Percentiles rank a stretch among this genome's conserved stretches.
phyloP scores from a whole-genome alignment of 2,329 filamentous ascomycete species.

The Hypoxylon sp. region DNA sequence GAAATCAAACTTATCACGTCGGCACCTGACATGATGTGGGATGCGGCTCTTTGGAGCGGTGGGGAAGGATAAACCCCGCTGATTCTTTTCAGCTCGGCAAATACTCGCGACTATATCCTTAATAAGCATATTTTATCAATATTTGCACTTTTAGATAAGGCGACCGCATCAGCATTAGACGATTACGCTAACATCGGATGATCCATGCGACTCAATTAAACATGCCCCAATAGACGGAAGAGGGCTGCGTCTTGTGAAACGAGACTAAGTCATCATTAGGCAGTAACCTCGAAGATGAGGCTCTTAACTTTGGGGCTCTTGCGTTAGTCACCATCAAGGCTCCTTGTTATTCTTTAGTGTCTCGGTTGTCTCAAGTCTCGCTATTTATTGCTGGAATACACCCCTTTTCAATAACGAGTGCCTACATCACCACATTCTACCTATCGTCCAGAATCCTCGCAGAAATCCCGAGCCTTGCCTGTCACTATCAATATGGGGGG shows the following conservation, averaged over 20 bases:
- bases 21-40: constrained; percentile 4
- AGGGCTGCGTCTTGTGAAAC: too few relatives aligned
- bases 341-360: not conserved
- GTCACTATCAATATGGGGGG: constrained; percentile 3
- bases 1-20: constrained; percentile 49
- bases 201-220: not conserved
- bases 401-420: not conserved
- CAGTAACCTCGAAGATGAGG: not conserved
- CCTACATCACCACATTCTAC: not conserved
- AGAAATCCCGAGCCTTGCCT: not conserved
- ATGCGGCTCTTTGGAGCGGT: not conserved
- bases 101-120: too few relatives aligned
- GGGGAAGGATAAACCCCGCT: not conserved
- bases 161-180: not conserved
- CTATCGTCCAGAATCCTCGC: constrained; percentile 1
- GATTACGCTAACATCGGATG: not conserved
- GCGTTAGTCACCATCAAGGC: too few relatives aligned
- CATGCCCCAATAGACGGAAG: not conserved
- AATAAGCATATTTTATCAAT: too few relatives aligned
- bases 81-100: not conserved
- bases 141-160: constrained; percentile 1
- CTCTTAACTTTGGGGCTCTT: not conserved
- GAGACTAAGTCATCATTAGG: not conserved
- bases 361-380: not conserved
- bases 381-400: not conserved